Evolutionary conservation across 768 basidiomycete species (phyloP).

Genomic region (Trametes coccinea): DNA sequence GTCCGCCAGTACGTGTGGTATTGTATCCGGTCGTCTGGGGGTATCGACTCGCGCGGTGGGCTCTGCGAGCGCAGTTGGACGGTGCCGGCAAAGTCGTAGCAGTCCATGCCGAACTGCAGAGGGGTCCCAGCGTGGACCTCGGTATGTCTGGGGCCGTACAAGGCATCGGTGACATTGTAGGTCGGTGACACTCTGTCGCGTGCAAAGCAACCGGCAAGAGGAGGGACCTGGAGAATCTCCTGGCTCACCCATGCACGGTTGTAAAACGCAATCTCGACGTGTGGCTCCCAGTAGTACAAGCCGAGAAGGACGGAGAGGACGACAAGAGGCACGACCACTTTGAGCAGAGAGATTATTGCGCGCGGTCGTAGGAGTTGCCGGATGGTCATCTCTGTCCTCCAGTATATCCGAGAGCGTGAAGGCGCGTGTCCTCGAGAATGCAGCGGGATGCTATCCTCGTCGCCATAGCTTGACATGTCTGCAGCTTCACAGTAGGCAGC

Average conservation of each 20-base stretch:
- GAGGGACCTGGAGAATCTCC: conserved; percentile 66
- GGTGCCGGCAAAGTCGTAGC: conserved; percentile 90
- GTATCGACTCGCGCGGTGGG: conserved; percentile 8
- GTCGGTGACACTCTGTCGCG: conserved; percentile 53
- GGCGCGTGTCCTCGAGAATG: neutral
- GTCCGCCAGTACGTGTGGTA: conserved; percentile 95
- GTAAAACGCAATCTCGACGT: conserved; percentile 84
- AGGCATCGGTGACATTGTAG: conserved; percentile 66
- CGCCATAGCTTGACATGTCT: neutral
- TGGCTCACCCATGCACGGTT: conserved; percentile 69
- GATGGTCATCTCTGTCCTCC: neutral
- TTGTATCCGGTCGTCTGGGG: conserved; percentile 45
- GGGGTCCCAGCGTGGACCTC: conserved; percentile 81
- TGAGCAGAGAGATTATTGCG: conserved; percentile 21
- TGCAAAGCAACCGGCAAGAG: conserved; percentile 76
- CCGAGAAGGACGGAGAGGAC: conserved; percentile 42
- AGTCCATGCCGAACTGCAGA: conserved; percentile 80
- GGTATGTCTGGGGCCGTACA: conserved; percentile 65
- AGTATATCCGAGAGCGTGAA: neutral
- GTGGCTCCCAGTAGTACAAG: conserved; percentile 74
- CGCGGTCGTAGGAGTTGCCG: conserved; percentile 22
- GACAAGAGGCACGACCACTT: conserved; percentile 24
- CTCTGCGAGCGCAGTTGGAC: conserved; percentile 41
- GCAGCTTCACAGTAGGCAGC: neutral
- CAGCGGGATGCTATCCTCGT: neutral